Conservation (phyloP, 257 asterid genomes). For the Thymus mandschuricus region DNA sequence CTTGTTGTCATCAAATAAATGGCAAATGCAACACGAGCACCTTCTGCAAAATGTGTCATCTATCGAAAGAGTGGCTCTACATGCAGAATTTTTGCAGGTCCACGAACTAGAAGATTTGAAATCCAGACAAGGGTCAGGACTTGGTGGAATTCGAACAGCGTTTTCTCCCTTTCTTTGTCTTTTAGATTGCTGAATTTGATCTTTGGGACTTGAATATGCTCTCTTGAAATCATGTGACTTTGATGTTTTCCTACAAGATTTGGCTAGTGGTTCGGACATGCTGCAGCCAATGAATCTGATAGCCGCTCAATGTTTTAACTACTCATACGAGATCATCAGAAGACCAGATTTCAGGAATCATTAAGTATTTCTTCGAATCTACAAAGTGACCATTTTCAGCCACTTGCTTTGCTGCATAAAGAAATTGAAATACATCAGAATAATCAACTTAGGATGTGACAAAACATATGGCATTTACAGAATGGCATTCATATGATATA, state of each 20-base stretch:
- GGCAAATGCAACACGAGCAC: constrained; percentile 33
- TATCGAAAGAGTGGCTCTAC: constrained; percentile 24
- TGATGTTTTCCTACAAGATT: constrained; percentile 49
- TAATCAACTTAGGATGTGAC: neutral
- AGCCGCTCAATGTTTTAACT: constrained; percentile 40
- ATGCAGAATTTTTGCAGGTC: constrained; percentile 30
- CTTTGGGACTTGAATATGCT: constrained; percentile 59
- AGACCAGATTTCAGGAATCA: neutral
- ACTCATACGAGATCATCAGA: constrained; percentile 19
- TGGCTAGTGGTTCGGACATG: constrained; percentile 62
- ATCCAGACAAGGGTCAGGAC: constrained; percentile 56
- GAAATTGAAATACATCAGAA: constrained; percentile 18
- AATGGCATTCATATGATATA: neutral
- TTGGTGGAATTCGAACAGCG: constrained; percentile 64
- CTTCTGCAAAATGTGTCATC: constrained; percentile 28
- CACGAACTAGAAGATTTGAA: constrained; percentile 47
- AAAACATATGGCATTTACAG: neutral
- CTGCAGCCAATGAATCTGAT: constrained; percentile 41
- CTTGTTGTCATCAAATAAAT: constrained; percentile 32
- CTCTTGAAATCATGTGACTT: constrained; percentile 58
- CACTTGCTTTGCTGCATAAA: constrained; percentile 29
- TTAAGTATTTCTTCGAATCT: constrained; percentile 14
- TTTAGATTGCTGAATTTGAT: constrained; percentile 57
- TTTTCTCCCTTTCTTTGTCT: constrained; percentile 72
- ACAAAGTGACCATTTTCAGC: constrained; percentile 3